Evolutionary conservation across 2,329 filamentous ascomycete genomes (phyloP).

Genomic region (Xylogone sp.): DNA sequence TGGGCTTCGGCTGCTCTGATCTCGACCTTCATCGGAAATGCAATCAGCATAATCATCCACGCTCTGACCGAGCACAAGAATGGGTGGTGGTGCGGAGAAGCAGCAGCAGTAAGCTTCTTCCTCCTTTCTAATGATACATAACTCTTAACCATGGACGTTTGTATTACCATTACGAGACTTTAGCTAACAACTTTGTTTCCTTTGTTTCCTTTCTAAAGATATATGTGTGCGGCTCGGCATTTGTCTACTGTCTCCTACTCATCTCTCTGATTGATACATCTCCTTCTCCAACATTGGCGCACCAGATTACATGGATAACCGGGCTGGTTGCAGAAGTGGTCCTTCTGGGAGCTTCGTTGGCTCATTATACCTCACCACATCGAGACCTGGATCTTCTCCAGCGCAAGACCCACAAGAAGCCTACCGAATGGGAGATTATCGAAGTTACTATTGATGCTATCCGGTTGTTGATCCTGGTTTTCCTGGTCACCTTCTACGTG

Average conservation of each 20-base stretch:
- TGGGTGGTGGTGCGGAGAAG: constrained; percentile 80
- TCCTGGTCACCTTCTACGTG: constrained; percentile 52
- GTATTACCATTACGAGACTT: neutral
- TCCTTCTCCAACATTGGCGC: constrained; percentile 74
- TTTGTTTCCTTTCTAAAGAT: constrained; percentile 50
- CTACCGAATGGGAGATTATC: constrained; percentile 53
- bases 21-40: constrained; percentile 72
- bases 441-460: constrained; percentile 65
- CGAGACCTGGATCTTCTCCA: constrained; percentile 46
- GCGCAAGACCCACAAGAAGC: constrained; percentile 34
- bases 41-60: constrained; percentile 69
- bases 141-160: too few species aligned
- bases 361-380: constrained; percentile 65
- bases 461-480: constrained; percentile 62
- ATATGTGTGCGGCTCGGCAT: constrained; percentile 79
- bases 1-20: constrained; percentile 69
- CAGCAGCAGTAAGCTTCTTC: constrained; percentile 63
- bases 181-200: constrained; percentile 2
- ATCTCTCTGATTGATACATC: constrained; percentile 83
- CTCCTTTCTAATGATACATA: too few species aligned
- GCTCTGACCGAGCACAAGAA: constrained; percentile 62
- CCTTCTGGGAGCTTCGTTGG: constrained; percentile 65
- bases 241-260: constrained; percentile 81
- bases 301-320: constrained; percentile 75
- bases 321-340: constrained; percentile 69